phyloP scores from a whole-genome alignment of 2,329 filamentous ascomycete genomes.

The Ophiostoma ulmi region DNA sequence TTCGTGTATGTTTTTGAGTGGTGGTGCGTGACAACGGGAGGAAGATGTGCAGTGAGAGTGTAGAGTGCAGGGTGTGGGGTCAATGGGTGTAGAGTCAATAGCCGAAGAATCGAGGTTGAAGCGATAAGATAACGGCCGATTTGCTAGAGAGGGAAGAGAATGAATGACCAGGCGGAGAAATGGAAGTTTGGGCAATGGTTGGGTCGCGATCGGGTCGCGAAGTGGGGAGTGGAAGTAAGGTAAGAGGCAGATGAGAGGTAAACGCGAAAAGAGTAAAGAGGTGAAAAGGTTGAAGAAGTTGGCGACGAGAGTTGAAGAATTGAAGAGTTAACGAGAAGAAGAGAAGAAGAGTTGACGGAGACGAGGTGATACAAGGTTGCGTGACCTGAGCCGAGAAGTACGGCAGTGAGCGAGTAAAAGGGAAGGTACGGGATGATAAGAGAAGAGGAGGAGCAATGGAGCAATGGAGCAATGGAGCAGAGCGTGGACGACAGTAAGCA shows the following conservation, averaged over 20 bases:
- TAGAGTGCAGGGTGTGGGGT: not conserved
- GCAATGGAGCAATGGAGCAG: not conserved
- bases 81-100: not conserved
- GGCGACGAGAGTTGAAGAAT: not conserved
- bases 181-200: not conserved
- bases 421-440: not conserved
- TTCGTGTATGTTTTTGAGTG: not conserved
- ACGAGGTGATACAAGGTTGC: not conserved
- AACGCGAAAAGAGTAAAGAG: not conserved
- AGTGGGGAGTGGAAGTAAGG: not conserved
- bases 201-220: not conserved
- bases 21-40: not conserved
- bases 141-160: not conserved
- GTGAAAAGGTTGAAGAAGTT: not conserved
- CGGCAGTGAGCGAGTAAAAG: conserved; percentile 7
- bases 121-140: conserved; percentile 10
- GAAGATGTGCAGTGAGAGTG: not conserved
- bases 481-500: not conserved
- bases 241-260: not conserved
- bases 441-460: not conserved
- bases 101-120: not conserved
- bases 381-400: conserved; percentile 3
- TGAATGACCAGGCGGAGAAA: conserved; percentile 12
- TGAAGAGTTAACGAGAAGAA: not conserved
- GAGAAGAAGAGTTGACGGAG: not conserved